Evolutionary conservation across 1,284 basidiomycete species (phyloP).

Genomic region (Pisolithus thermaeus): DNA sequence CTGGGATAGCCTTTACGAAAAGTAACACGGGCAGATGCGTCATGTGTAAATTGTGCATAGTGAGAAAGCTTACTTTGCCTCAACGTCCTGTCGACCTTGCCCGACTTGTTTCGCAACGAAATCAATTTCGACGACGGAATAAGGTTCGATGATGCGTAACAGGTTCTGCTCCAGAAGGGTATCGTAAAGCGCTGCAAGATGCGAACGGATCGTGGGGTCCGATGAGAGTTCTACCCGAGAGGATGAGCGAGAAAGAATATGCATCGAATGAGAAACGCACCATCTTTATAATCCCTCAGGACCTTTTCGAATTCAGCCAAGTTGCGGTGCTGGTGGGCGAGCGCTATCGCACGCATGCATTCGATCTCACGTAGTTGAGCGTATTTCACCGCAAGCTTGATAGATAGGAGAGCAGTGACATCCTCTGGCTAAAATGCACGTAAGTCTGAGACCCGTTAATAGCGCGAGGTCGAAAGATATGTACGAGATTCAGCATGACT

Average conservation of each 20-base stretch:
- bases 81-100: conserved; percentile 88
- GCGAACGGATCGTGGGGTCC: conserved; percentile 91
- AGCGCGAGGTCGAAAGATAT: conserved; percentile 18
- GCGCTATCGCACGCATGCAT: conserved; percentile 91
- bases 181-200: conserved; percentile 90
- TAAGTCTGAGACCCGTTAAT: neutral
- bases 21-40: too few relatives aligned
- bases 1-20: conserved; percentile 69
- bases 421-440: conserved; percentile 75
- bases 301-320: conserved; percentile 87
- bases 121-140: conserved; percentile 86
- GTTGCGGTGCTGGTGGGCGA: conserved; percentile 89
- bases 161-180: conserved; percentile 95
- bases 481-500: conserved; percentile 91
- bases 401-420: conserved; percentile 77
- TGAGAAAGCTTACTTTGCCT: conserved; percentile 69
- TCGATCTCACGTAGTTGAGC: conserved; percentile 81
- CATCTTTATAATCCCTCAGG: conserved; percentile 82
- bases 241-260: neutral
- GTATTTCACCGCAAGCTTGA: conserved; percentile 87
- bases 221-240: conserved; percentile 75
- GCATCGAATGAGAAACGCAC: conserved; percentile 36
- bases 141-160: conserved; percentile 92
- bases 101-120: conserved; percentile 88
- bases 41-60: too few relatives aligned